A percentile compares a stretch with the other conserved stretches of the same genome.
These are phyloP conservation scores for Pseudoscleropodium purum DNA, from an alignment of 225 moss, liverwort and hornwort genomes.

Conservation along the genomic window DNA sequence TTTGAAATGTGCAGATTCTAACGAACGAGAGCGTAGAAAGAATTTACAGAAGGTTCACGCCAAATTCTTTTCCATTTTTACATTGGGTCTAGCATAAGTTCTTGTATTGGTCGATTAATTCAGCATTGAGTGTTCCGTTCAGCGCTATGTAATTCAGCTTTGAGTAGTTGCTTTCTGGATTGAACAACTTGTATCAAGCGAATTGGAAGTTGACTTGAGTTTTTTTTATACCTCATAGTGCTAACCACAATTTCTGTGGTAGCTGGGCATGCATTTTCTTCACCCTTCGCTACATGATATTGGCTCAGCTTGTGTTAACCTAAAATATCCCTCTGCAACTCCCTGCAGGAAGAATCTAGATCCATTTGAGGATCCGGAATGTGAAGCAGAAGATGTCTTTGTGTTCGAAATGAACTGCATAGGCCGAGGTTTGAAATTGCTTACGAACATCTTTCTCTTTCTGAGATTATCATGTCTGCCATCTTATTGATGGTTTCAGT, in stretches of 20 bases:
- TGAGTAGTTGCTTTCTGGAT: neutral
- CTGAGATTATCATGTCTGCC: neutral
- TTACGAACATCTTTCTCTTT: neutral
- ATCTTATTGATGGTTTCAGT: neutral
- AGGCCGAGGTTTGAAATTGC: conserved; percentile 58
- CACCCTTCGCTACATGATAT: neutral
- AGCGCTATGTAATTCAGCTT: neutral
- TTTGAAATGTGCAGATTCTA: conserved; percentile 23
- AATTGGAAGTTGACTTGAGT: neutral
- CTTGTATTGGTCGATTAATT: neutral
- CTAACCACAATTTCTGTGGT: neutral
- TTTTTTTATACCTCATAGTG: neutral
- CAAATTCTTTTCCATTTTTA: neutral
- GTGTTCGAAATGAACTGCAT: conserved; percentile 92
- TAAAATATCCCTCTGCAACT: neutral
- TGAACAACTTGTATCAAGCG: neutral
- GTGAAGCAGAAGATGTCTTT: conserved; percentile 83
- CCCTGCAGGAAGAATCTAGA: conserved; percentile 56
- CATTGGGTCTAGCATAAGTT: neutral
- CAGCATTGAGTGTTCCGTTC: neutral
- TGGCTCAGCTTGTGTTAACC: neutral
- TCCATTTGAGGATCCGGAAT: conserved; percentile 84
- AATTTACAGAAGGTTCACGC: conserved; percentile 39
- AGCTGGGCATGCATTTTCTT: neutral
- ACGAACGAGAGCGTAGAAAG: conserved; percentile 31